These are phyloP conservation scores for Curvularia spicifera DNA, from an alignment of 2,329 filamentous ascomycete genomes.

Conservation along the genomic window DNA sequence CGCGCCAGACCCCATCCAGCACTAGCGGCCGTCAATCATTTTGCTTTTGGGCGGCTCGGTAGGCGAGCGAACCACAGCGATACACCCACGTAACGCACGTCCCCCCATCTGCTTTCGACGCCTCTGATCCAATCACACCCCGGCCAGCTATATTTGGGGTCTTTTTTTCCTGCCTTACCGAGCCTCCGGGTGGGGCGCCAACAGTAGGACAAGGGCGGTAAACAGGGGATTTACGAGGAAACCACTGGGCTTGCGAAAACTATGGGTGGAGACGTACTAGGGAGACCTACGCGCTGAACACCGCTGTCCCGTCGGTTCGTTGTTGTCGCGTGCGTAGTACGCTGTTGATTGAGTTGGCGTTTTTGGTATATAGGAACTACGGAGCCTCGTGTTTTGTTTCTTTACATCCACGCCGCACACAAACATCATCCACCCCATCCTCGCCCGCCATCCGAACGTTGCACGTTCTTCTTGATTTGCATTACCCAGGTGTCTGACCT, in stretches of 20 bases:
- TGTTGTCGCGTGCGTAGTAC: conserved; percentile 5
- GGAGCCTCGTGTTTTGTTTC: conserved; percentile 1
- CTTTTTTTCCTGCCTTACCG: conserved; percentile 12
- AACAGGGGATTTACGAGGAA: conserved; percentile 6
- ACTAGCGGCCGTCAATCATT: conserved; percentile 1
- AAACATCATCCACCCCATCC: background rate
- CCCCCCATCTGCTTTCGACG: background rate
- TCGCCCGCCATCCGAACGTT: background rate
- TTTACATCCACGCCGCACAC: background rate
- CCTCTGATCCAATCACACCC: conserved; percentile 18
- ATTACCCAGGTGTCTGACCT: background rate
- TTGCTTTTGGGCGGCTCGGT: conserved; percentile 20
- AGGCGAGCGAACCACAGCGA: conserved; percentile 16
- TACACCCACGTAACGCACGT: background rate
- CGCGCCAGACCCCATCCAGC: conserved; percentile 1
- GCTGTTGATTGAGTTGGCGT: background rate
- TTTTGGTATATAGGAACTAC: conserved; percentile 16
- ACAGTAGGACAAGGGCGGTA: conserved; percentile 19
- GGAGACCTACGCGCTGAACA: conserved; percentile 12
- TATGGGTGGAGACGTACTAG: background rate
- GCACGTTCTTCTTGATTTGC: background rate
- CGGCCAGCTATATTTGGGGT: conserved; percentile 29
- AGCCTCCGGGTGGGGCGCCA: background rate
- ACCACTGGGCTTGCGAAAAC: conserved; percentile 1
- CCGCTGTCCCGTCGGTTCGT: background rate